phyloP scores from a whole-genome alignment of 371 early-diverging fungal genomes.

The Syncephalastrum monosporum region DNA sequence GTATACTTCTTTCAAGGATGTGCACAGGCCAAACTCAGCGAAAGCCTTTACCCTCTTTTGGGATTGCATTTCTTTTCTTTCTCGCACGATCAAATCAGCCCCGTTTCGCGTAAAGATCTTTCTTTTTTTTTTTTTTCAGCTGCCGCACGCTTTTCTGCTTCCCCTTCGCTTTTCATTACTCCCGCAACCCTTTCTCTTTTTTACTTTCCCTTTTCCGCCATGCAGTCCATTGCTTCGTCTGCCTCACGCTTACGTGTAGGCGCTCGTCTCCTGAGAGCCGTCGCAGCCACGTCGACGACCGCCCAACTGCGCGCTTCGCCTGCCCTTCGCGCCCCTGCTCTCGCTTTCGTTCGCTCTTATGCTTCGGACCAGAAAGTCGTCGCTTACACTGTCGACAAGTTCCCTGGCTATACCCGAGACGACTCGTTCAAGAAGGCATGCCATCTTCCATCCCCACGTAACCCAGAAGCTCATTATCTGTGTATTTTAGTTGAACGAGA shows the following conservation, averaged over 20 bases:
- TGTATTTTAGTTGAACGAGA: slow-evolving; percentile 16
- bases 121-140: no score
- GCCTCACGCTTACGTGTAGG: slow-evolving; percentile 13
- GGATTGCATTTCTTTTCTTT: no score
- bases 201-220: slow-evolving; percentile 4
- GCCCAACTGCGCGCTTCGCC: slow-evolving; percentile 1
- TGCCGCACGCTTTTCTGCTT: slow-evolving; percentile 1
- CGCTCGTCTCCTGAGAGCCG: slow-evolving; percentile 10
- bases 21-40: no score
- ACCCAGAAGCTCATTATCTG: not conserved
- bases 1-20: no score
- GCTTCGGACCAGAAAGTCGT: slow-evolving; percentile 18
- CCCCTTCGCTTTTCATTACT: slow-evolving; percentile 4
- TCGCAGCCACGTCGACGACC: slow-evolving; percentile 1
- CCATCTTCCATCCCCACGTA: not conserved
- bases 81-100: no score
- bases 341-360: slow-evolving; percentile 16
- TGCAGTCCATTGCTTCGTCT: slow-evolving; percentile 16
- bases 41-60: no score
- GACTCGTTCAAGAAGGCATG: slow-evolving; percentile 56
- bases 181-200: slow-evolving; percentile 7
- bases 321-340: slow-evolving; percentile 3
- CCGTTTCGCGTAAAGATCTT: no score
- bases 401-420: slow-evolving; percentile 53
- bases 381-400: slow-evolving; percentile 47